Conservation (phyloP, 495 filamentous ascomycete genomes). For the Letharia lupina region DNA sequence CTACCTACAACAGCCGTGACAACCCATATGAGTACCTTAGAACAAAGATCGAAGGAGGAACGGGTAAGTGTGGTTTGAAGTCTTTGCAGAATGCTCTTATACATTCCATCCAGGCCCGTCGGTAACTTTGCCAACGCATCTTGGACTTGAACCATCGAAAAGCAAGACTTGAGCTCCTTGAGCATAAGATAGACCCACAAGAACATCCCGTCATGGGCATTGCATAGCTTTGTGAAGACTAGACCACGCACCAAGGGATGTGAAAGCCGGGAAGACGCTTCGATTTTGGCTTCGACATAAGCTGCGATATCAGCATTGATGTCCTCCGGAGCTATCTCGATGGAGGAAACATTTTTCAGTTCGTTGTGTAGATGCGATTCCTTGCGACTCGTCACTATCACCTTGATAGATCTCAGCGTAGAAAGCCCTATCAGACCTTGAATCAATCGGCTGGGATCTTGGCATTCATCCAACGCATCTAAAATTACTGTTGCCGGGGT, state of each 20-base stretch:
- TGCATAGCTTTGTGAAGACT: neutral
- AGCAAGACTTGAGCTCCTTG: slow-evolving; percentile 6
- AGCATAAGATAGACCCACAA: slow-evolving; percentile 11
- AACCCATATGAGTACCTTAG: slow-evolving; percentile 6
- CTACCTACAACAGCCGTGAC: slow-evolving; percentile 8
- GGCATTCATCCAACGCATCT: slow-evolving; percentile 9
- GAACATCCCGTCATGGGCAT: slow-evolving; percentile 11
- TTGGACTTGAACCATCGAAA: neutral
- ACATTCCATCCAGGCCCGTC: neutral
- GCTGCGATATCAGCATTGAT: slow-evolving; percentile 9
- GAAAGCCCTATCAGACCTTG: neutral
- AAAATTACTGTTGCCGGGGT: neutral
- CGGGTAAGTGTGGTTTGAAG: neutral
- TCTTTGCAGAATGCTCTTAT: slow-evolving; percentile 4
- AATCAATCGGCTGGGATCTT: neutral
- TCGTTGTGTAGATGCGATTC: neutral
- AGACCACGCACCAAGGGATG: neutral
- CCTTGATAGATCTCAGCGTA: neutral
- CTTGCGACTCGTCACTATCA: slow-evolving; percentile 5
- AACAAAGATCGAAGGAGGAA: neutral
- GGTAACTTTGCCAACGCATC: slow-evolving; percentile 4
- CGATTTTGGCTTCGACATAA: slow-evolving; percentile 5
- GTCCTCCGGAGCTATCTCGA: slow-evolving; percentile 1
- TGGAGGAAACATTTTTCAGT: neutral
- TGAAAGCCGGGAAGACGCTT: neutral